A percentile compares a stretch with the other conserved stretches of the same genome.
Conservation (phyloP, 2,329 filamentous ascomycete species). For the Exophiala dermatitidis region DNA sequence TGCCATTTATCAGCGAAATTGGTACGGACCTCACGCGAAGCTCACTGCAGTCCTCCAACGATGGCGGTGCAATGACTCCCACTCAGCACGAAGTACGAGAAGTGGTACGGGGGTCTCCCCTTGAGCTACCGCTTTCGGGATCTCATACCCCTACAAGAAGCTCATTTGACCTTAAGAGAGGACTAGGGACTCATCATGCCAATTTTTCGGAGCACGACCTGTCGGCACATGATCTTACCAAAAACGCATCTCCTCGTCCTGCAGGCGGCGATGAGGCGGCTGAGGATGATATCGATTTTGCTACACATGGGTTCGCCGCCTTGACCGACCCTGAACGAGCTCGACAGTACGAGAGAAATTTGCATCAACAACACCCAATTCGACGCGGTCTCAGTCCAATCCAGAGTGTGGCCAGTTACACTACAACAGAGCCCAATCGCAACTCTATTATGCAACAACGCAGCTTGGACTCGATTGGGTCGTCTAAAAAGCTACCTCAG, state of each 20-base stretch:
- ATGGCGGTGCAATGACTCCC: slow-evolving; percentile 63
- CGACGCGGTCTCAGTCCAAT: slow-evolving; percentile 76
- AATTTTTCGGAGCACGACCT: slow-evolving; percentile 49
- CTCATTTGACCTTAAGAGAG: slow-evolving; percentile 42
- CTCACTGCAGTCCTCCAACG: slow-evolving; percentile 76
- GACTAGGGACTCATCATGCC: slow-evolving; percentile 60
- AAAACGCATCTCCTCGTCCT: slow-evolving; percentile 41
- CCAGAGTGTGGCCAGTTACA: slow-evolving; percentile 84
- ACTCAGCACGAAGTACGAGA: slow-evolving; percentile 57
- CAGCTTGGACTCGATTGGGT: slow-evolving; percentile 54
- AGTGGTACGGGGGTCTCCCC: slow-evolving; percentile 52
- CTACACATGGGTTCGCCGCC: slow-evolving; percentile 23
- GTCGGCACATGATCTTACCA: slow-evolving; percentile 32
- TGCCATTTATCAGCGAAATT: slow-evolving; percentile 82
- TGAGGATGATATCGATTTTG: slow-evolving; percentile 35
- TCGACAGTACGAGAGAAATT: slow-evolving; percentile 45
- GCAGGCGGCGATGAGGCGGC: slow-evolving; percentile 37
- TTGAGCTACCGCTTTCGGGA: slow-evolving; percentile 50
- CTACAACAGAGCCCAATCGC: slow-evolving; percentile 56
- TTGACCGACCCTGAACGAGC: slow-evolving; percentile 36
- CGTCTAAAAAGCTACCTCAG: slow-evolving; percentile 43
- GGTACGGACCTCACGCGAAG: slow-evolving; percentile 81
- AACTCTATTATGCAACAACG: slow-evolving; percentile 49
- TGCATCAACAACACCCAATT: slow-evolving; percentile 58
- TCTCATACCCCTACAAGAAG: slow-evolving; percentile 56